Percentiles rank a stretch among this genome's conserved stretches.
Evolutionary conservation across 2,329 filamentous ascomycete genomes (phyloP).

Genomic region (Chaetothyriales sp.): DNA sequence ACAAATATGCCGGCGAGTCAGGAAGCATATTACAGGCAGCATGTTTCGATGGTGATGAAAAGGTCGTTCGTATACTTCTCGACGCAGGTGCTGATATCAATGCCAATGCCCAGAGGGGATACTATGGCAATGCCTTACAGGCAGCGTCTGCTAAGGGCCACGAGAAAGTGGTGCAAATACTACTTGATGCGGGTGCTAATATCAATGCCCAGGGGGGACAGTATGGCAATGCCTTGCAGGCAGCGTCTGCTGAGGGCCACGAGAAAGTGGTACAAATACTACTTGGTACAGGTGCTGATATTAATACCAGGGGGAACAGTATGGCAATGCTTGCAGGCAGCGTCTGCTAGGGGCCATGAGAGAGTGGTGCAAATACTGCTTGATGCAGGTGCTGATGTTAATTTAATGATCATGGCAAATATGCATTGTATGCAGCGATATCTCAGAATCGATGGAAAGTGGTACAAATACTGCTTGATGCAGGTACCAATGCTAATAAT

Average conservation of each 20-base stretch:
- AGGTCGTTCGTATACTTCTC: constrained; percentile 5
- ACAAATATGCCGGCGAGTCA: constrained; percentile 4
- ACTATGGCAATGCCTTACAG: constrained; percentile 5
- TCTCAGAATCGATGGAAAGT: constrained; percentile 1
- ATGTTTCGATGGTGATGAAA: constrained; percentile 1
- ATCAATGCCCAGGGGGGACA: constrained; percentile 10
- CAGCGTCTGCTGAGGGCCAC: constrained; percentile 4
- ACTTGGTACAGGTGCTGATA: constrained; percentile 10
- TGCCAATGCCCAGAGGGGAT: constrained; percentile 9
- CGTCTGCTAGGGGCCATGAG: constrained; percentile 1
- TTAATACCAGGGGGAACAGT: constrained; percentile 10
- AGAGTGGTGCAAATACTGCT: constrained; percentile 5
- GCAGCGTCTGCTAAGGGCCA: constrained; percentile 5
- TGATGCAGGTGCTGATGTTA: constrained; percentile 13
- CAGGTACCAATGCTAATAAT: constrained; percentile 15
- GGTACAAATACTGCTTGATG: constrained; percentile 6
- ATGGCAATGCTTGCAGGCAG: constrained; percentile 8
- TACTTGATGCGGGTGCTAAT: constrained; percentile 10
- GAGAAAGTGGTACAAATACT: constrained; percentile 4
- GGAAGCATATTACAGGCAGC: constrained; percentile 5
- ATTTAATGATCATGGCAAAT: constrained; percentile 7
- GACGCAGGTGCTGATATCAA: constrained; percentile 14
- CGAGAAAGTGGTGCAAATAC: constrained; percentile 3
- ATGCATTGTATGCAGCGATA: constrained; percentile 8
- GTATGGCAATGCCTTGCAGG: constrained; percentile 6